Evolutionary conservation across 2,329 filamentous ascomycete species (phyloP).

Genomic region (Trichophyton equinum): DNA sequence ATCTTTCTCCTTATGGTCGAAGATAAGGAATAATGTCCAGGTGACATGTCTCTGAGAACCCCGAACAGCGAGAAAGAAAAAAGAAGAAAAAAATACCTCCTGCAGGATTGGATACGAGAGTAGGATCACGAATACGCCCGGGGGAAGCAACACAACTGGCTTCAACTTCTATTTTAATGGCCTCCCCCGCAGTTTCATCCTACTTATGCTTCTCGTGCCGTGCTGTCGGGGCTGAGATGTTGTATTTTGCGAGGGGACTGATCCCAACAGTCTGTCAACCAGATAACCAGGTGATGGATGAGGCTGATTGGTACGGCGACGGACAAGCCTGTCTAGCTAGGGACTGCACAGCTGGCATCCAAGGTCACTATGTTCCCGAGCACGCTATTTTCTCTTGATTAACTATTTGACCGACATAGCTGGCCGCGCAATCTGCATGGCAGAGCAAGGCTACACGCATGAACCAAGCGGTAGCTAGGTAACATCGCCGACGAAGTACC

Average conservation of each 20-base stretch:
- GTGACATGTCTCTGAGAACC: neutral
- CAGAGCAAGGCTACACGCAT: neutral
- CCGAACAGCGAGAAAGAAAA: neutral
- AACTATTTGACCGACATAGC: neutral
- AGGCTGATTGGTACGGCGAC: neutral
- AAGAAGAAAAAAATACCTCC: neutral
- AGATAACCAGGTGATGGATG: neutral
- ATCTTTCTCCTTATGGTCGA: neutral
- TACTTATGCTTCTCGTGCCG: neutral
- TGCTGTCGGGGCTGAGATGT: neutral
- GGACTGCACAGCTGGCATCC: neutral
- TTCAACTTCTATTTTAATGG: neutral
- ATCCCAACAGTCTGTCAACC: neutral
- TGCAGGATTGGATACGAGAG: conserved; percentile 1
- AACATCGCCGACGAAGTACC: neutral
- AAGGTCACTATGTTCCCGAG: neutral
- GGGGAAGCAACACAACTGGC: no score
- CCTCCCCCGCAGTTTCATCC: neutral
- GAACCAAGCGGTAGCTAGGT: neutral
- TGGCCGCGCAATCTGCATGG: neutral
- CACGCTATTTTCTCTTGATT: neutral
- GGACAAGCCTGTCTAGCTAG: neutral
- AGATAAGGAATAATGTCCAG: neutral
- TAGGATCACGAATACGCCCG: neutral
- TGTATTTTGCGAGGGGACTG: neutral